A percentile compares a stretch with the other conserved stretches of the same genome.
Evolutionary conservation across 176 grass and related monocot genomes (phyloP).

Genomic region (Aegilops longissima): DNA sequence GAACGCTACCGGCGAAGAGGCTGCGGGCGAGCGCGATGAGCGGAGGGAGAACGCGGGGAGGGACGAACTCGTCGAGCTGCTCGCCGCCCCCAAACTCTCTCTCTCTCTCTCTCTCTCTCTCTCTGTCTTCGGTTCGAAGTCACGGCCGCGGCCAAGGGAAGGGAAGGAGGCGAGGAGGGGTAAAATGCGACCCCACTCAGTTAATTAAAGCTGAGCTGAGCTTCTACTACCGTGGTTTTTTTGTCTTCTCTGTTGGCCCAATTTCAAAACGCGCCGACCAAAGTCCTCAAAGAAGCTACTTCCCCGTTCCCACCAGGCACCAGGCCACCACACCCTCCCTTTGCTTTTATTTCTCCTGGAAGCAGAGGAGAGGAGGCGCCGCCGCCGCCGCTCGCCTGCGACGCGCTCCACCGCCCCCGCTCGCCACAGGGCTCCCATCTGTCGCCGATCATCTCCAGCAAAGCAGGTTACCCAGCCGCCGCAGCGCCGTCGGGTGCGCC

Average conservation of each 20-base stretch:
- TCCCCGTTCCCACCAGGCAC: background rate
- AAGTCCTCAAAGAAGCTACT: too few relatives aligned
- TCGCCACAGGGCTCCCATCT: background rate
- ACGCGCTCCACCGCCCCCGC: background rate
- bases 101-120: background rate
- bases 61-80: background rate
- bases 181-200: too few relatives aligned
- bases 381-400: background rate
- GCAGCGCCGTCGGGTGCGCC: background rate
- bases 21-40: background rate
- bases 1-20: background rate
- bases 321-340: too few relatives aligned
- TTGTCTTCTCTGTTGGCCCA: too few relatives aligned
- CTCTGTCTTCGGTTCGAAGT: background rate
- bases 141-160: background rate
- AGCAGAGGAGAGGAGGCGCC: background rate
- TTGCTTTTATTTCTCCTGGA: background rate
- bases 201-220: too few relatives aligned
- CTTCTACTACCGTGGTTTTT: too few relatives aligned
- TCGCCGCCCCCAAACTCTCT: background rate
- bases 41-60: background rate
- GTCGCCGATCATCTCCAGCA: background rate
- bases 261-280: too few relatives aligned
- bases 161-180: too few relatives aligned
- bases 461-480: background rate